These are phyloP conservation scores for Cucumis hystrix DNA, from an alignment of 306 rosid genomes.

Conservation along the genomic window DNA sequence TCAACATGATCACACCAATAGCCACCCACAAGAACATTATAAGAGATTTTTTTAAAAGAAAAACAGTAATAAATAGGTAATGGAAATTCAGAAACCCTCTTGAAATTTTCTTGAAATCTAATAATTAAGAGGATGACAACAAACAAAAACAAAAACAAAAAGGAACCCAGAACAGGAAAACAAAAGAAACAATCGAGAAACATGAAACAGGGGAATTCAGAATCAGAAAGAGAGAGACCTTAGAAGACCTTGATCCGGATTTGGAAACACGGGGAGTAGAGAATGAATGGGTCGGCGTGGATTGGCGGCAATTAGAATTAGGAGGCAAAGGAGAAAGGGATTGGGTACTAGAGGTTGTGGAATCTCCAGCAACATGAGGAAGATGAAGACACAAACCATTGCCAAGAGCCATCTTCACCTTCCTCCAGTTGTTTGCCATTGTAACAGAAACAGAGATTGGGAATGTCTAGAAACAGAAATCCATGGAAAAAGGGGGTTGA, in stretches of 20 bases:
- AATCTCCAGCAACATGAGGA: neutral
- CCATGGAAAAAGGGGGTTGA: neutral
- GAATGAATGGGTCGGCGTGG: constrained; percentile 50
- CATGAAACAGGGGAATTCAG: neutral
- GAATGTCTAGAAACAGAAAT: neutral
- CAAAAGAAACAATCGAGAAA: neutral
- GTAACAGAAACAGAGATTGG: neutral
- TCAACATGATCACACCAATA: neutral
- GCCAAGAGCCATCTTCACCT: constrained; percentile 66
- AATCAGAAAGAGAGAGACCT: constrained; percentile 32
- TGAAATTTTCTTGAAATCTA: neutral
- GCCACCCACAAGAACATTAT: neutral
- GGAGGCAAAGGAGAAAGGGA: constrained; percentile 14
- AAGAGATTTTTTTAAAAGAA: too few species aligned
- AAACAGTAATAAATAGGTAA: neutral
- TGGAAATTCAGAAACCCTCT: neutral
- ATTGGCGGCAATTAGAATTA: constrained; percentile 22
- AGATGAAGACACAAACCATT: constrained; percentile 22
- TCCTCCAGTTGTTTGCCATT: constrained; percentile 82
- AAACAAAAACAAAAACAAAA: neutral
- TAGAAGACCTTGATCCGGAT: constrained; percentile 42
- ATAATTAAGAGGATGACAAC: neutral
- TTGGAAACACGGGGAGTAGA: constrained; percentile 39
- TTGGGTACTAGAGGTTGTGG: constrained; percentile 14
- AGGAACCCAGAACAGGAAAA: neutral